Evolutionary conservation across 768 basidiomycete species (phyloP), one percentile per base, ranked within the genome.

Genomic region (Serendipita sp.): DNA sequence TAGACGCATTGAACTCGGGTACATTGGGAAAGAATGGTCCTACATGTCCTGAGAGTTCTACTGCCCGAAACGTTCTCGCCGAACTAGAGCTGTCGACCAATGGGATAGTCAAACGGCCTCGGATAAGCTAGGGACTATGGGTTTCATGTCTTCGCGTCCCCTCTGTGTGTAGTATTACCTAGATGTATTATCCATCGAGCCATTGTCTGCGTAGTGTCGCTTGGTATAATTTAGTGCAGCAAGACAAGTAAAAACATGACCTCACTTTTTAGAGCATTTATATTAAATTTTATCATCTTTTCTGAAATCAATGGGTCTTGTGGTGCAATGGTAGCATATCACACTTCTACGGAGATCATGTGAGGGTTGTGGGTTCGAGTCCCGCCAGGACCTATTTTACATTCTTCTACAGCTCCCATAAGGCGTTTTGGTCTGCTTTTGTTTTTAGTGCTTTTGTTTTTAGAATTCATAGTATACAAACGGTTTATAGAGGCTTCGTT

Each of bases 361-460:
- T 60, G 36, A 60, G 36, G 55, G 55, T 60, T 60, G 55, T 60
- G 55, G 55, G 55, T 60, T 60, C 55, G 55, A 60, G 55, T 60
- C 55, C 55, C 55, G 36, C 55, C 27, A 10, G 55, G 55, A 60
- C 29, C 55, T 60, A 29, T 50, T 31, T 50, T 50, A 40, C 40
- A 40, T 40, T 40, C 40, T 5, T 13, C 40, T 6, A 40, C 6
- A 13, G 13, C 40, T 40, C 13, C 37, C 13, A 6, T 13, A 40
- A 40, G 37, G 37, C 37, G 37, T 40, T 40, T 40, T 40, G 13
- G 23, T 23, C 37, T 40, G 37, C 13, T 40, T 40, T 40, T 2
- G 23, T 23, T 40, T 40, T 11, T 40, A 40, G 11, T 4, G 37
- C 4, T 40, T 40, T 40, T 40, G 11, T 11, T 40, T 11, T 11